Conservation (phyloP, 192 early-diverging fungal genomes). For the Backusella psychrophila region DNA sequence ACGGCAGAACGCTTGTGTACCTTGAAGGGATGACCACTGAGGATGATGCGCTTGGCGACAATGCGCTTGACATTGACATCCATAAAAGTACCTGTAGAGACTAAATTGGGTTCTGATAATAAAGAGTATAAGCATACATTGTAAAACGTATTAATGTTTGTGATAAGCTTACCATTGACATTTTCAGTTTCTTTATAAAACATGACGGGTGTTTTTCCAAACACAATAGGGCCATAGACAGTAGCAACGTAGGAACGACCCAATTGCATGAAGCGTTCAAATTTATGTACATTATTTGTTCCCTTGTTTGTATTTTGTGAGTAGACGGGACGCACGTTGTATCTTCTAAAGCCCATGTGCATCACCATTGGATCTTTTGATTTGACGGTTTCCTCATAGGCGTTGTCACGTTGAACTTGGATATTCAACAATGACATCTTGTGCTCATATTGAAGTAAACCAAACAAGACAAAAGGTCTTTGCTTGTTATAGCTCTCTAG, state of each 20-base stretch:
- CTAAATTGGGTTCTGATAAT: constrained; percentile 52
- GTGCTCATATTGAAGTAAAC: constrained; percentile 80
- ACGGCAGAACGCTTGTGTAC: constrained; percentile 91
- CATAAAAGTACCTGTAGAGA: constrained; percentile 79
- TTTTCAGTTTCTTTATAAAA: constrained; percentile 70
- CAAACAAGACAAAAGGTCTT: constrained; percentile 56
- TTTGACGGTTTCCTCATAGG: constrained; percentile 76
- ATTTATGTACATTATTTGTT: constrained; percentile 93
- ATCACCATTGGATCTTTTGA: constrained; percentile 92
- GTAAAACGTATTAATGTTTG: neutral
- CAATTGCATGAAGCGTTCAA: constrained; percentile 85
- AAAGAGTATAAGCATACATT: neutral
- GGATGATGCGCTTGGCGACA: constrained; percentile 90
- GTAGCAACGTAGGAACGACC: constrained; percentile 75
- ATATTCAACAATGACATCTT: constrained; percentile 90
- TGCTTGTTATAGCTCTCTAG: constrained; percentile 48
- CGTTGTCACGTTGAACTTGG: constrained; percentile 66
- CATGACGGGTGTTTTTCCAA: constrained; percentile 81
- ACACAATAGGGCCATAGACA: constrained; percentile 91
- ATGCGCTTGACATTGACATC: constrained; percentile 81
- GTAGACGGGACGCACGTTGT: constrained; percentile 82
- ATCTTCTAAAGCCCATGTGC: constrained; percentile 87
- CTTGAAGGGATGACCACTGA: constrained; percentile 95
- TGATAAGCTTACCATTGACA: constrained; percentile 42
- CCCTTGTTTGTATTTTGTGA: constrained; percentile 81